Evolutionary conservation across 148 eudicot species (phyloP).

Genomic region (Chenopodium suecicum): DNA sequence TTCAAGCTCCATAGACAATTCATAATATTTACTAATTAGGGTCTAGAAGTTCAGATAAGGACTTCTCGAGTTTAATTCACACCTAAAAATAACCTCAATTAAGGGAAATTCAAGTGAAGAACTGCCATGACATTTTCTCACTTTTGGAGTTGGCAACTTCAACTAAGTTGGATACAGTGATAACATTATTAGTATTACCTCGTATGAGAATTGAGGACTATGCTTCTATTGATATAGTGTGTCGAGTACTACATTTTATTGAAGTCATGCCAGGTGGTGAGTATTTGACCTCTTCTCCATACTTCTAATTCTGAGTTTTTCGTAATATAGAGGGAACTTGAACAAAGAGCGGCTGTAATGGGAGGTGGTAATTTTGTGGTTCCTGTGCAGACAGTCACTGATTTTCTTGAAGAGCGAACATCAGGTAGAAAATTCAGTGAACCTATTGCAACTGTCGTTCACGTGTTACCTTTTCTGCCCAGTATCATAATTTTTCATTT

Average conservation of each 20-base stretch:
- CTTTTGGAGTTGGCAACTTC: background rate
- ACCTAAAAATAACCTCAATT: too few species aligned
- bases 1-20: background rate
- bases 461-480: background rate
- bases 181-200: background rate
- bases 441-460: background rate
- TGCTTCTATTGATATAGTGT: background rate
- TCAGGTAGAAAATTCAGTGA: constrained; percentile 48
- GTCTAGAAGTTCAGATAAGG: background rate
- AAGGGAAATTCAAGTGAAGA: background rate
- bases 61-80: background rate
- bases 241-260: background rate
- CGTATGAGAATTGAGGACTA: background rate
- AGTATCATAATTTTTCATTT: constrained; percentile 8
- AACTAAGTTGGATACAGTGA: background rate
- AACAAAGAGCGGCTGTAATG: constrained; percentile 77
- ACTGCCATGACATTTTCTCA: background rate
- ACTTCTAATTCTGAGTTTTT: constrained; percentile 11
- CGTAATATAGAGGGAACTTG: constrained; percentile 61
- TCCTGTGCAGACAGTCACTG: constrained; percentile 83
- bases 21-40: too few species aligned
- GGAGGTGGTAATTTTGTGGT: constrained; percentile 97
- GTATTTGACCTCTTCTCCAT: background rate
- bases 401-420: constrained; percentile 70
- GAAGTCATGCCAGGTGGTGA: background rate